Base-by-base conservation (phyloP, 169 alveolate genomes). In the Plasmodium billcollinsi region DNA sequence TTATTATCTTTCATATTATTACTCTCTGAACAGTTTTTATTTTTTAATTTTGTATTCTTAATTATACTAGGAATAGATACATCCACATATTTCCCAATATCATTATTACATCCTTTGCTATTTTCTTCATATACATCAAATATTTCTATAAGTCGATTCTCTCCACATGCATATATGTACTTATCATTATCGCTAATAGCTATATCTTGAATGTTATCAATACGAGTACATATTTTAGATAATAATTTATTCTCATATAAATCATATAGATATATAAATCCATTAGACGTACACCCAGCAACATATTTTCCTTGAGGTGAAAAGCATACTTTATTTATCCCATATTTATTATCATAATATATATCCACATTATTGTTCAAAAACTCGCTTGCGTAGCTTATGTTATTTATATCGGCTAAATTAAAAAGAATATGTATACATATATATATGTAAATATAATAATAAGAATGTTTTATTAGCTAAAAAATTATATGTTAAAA, bases 221-320 rank as follows among this genome's bases (percentile, higher is more conserved):
- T 86, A 39, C 33, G 45, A 33, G 92, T 86, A 14, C 74, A 65
- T 14, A 86, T 71, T 62, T 86, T 72, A 7, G 92, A 33, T 62
- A 86, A 20, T 29, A 86, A 29, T 24, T 86, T 86, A 52, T 86
- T 86, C 73, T 71, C 86, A 61, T 71, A 71, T 74, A 86, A 86
- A 52, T 86, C 92, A 47, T 86, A 86, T 45, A 86, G 18, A 63
- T 71, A 86, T 62, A 86, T 86, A 71, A 33, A 47, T 8, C 92
- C 92, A 54, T 86, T 72, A 15, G 92, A 15, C 49, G 78, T 74
- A 86, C 92, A 86, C 14, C 92, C 92, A 29, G 92, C 92, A 45
- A 86, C 66, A 21, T 86, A 86, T 54, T 86, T 86, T 61, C 92
- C 92, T 72, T 86, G 88, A 11, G 92, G 92, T 26, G 92, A 86